Conservation (phyloP, 352 stramenopile species). For the Pythium aristosporum region DNA sequence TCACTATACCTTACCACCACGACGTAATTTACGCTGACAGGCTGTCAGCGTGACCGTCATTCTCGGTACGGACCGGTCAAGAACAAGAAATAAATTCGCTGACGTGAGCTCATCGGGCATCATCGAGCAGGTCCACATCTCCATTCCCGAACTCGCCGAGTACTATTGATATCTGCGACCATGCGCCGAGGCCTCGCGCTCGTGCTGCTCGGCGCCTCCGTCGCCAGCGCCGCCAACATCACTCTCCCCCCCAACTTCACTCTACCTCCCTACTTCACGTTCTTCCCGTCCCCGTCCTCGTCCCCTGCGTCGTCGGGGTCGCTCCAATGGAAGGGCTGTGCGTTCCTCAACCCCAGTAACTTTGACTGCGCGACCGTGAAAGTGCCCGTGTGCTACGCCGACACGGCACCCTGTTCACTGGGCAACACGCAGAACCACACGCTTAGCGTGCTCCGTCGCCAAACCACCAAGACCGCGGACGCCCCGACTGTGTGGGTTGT, state of each 20-base stretch:
- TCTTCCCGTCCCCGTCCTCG: not conserved
- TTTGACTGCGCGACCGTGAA: conserved; percentile 12
- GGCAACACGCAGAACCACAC: not conserved
- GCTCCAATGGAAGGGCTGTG: not conserved
- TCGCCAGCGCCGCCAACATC: not conserved
- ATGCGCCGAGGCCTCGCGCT: not conserved
- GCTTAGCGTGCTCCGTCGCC: not conserved
- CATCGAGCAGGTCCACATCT: not conserved
- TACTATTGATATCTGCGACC: not conserved
- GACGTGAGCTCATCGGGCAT: not conserved
- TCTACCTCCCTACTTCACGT: not conserved
- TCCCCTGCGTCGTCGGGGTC: not conserved
- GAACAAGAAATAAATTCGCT: too few relatives aligned
- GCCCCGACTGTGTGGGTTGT: conserved; percentile 11
- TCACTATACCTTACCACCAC: too few relatives aligned
- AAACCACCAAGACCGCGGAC: not conserved
- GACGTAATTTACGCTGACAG: too few relatives aligned
- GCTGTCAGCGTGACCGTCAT: too few relatives aligned
- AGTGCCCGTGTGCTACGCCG: conserved; percentile 13
- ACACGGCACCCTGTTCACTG: not conserved
- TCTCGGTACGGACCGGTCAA: too few relatives aligned
- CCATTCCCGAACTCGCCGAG: not conserved
- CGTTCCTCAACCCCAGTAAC: not conserved
- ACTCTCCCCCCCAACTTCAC: not conserved
- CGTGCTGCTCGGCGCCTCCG: not conserved